Evolutionary conservation across 768 basidiomycete genomes (phyloP).

Genomic region (Leccinellum luteum): DNA sequence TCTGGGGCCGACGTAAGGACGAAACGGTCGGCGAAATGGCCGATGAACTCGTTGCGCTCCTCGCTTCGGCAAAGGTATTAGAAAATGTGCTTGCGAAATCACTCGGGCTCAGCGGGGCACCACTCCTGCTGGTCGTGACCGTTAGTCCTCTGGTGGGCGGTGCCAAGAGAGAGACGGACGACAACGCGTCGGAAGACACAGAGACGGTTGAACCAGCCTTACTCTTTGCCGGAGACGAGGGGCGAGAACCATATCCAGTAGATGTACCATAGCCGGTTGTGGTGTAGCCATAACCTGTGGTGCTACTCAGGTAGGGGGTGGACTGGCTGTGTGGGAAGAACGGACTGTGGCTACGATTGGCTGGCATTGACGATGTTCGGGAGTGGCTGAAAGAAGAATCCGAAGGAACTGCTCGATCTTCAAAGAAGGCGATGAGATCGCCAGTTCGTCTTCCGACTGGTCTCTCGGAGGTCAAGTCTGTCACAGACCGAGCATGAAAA

Average conservation of each 20-base stretch:
- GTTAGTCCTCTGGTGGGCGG: conserved; percentile 40
- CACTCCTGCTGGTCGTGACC: conserved; percentile 19
- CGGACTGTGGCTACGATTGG: conserved; percentile 30
- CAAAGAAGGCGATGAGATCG: conserved; percentile 75
- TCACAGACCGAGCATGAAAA: conserved; percentile 53
- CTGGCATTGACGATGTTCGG: conserved; percentile 53
- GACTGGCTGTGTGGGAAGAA: conserved; percentile 35
- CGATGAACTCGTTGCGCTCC: conserved; percentile 21
- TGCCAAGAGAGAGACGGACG: conserved; percentile 46
- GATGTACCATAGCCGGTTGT: conserved; percentile 32
- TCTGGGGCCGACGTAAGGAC: conserved; percentile 59
- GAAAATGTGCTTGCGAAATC: conserved; percentile 38
- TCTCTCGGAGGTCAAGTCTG: conserved; percentile 51
- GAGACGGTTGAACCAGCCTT: conserved; percentile 33
- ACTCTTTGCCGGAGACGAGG: conserved; percentile 49
- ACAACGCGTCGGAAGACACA: conserved; percentile 25
- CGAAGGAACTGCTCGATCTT: conserved; percentile 46
- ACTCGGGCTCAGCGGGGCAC: conserved; percentile 35
- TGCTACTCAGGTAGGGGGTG: conserved; percentile 38
- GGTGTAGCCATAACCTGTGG: conserved; percentile 36
- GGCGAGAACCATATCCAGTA: conserved; percentile 38
- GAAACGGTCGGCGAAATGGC: conserved; percentile 44
- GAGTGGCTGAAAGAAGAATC: conserved; percentile 42
- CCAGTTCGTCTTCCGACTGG: conserved; percentile 55
- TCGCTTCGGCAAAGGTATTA: conserved; percentile 40